Base-by-base conservation (phyloP, 768 basidiomycete genomes). In the Leccinum ochraceum region DNA sequence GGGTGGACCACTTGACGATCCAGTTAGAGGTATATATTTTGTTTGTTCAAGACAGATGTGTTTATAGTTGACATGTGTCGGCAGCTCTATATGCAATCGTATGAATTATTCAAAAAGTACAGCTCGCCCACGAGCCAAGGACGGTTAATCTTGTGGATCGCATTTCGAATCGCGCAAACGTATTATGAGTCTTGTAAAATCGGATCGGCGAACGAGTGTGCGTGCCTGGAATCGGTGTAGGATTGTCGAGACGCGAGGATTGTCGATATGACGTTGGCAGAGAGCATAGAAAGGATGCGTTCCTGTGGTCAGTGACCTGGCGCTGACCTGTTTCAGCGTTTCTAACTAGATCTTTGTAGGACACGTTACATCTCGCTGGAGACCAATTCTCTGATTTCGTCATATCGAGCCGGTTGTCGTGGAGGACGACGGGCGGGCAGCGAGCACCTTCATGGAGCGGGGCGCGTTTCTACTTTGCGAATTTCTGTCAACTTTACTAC, bases 241-340 rank as follows among this genome's bases (percentile, higher is more conserved):
- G 26, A 26, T 4, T 4, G 26, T 26, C 26, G 26, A 26, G 26
- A 26, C 26, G 26, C 5, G 26, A 26, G 26, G 26, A 6, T 26
- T 26, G 26, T 26, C 26, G 26, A 26, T 26, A 26, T 26, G 26
- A 26, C 26, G 1, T 26, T 26, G 26, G 26, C 3, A 26, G 5
- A 26, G 26, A 78, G 77, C 2, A 69, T 75, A 17, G 78, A 78
- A 8, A 79, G 78, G 54, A 59, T 75, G 54, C 79, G 81, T 56
- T 81, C 84, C 24, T 79, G 80, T 66, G 81, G 81, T 84, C 26
- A 26, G 26, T 6, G 4, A 13, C n/a, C 42, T 0, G 2, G 20
- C 32, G 9, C 30, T 42, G 17, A 26, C 6, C 4, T 4, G 28
- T 30, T 30, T 30, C 2, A 50, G 6, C 20, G 28, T 32, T 42